A percentile compares a stretch with the other conserved stretches of the same genome.
Conservation (phyloP, 441 rosid genomes). For the Syzygium syzygioides region DNA sequence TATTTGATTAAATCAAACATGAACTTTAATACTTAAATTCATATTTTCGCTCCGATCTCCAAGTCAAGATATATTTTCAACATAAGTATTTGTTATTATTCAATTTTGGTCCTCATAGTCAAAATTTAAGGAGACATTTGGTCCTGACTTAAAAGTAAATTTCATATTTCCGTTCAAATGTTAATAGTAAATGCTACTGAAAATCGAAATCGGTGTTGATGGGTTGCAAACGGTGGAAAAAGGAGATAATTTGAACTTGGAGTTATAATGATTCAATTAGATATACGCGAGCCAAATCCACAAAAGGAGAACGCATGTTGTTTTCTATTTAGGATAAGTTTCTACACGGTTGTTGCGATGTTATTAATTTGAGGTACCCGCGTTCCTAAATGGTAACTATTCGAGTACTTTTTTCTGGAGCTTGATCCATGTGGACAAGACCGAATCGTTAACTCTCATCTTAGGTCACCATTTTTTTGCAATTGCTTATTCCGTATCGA, state of each 20-base stretch:
- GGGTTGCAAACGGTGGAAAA: not conserved
- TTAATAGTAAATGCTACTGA: too few relatives aligned
- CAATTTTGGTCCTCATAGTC: not conserved
- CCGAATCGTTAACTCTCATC: not conserved
- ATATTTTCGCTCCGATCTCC: too few relatives aligned
- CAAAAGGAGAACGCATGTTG: not conserved
- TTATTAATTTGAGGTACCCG: too few relatives aligned
- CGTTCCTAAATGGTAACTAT: not conserved
- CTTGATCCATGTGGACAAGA: not conserved
- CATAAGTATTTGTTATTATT: too few relatives aligned
- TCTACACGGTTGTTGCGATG: not conserved
- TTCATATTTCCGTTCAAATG: not conserved
- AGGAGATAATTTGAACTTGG: too few relatives aligned
- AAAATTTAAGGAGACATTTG: not conserved
- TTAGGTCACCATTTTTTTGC: too few relatives aligned
- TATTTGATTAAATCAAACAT: too few relatives aligned
- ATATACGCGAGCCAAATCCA: not conserved
- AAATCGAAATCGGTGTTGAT: not conserved
- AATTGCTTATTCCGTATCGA: too few relatives aligned
- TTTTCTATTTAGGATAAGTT: too few relatives aligned
- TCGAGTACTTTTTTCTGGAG: not conserved
- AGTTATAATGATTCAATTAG: too few relatives aligned
- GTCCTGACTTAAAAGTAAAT: not conserved
- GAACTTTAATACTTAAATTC: too few relatives aligned
- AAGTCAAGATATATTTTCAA: too few relatives aligned